Percentiles rank a stretch among this genome's conserved stretches.
Conservation (phyloP, 2,329 filamentous ascomycete species). For the Paramyrothecium roridum region DNA sequence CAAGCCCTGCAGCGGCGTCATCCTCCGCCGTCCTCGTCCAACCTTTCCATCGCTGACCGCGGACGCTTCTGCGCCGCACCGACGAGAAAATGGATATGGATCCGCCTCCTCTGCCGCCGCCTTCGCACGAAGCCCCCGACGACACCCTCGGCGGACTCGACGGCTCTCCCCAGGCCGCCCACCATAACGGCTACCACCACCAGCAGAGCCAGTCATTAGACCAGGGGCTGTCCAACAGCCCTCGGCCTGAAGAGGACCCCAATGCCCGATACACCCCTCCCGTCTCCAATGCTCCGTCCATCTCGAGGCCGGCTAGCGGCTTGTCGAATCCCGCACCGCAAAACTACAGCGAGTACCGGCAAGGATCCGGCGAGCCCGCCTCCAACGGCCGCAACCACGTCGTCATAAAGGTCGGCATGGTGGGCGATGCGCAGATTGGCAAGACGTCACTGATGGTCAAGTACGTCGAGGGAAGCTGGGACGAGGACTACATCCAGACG, state of each 20-base stretch:
- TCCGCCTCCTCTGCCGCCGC: slow-evolving; percentile 11
- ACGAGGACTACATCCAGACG: slow-evolving; percentile 99
- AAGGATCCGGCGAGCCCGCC: slow-evolving; percentile 27
- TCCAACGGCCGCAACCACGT: slow-evolving; percentile 65
- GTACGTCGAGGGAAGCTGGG: slow-evolving; percentile 98
- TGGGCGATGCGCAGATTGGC: slow-evolving; percentile 96
- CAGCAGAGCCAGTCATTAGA: slow-evolving; percentile 49
- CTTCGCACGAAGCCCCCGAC: slow-evolving; percentile 35
- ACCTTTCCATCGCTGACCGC: slow-evolving; percentile 12
- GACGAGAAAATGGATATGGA: slow-evolving; percentile 48
- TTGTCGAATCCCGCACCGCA: slow-evolving; percentile 43
- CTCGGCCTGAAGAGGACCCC: slow-evolving; percentile 40
- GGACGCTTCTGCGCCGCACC: slow-evolving; percentile 24
- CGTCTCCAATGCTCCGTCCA: slow-evolving; percentile 37
- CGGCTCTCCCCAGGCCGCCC: slow-evolving; percentile 37
- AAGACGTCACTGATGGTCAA: slow-evolving; percentile 99
- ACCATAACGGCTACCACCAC: slow-evolving; percentile 36
- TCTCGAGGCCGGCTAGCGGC: slow-evolving; percentile 54
- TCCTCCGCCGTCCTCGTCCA: slow-evolving; percentile 11
- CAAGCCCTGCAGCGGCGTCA: background rate
- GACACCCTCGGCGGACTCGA: slow-evolving; percentile 50
- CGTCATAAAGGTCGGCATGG: slow-evolving; percentile 99
- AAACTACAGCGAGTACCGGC: slow-evolving; percentile 42
- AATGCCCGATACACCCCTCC: slow-evolving; percentile 44
- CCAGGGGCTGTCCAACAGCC: slow-evolving; percentile 38